Conservation (phyloP, 495 filamentous ascomycete species). For the Talaromyces proteolyticus region DNA sequence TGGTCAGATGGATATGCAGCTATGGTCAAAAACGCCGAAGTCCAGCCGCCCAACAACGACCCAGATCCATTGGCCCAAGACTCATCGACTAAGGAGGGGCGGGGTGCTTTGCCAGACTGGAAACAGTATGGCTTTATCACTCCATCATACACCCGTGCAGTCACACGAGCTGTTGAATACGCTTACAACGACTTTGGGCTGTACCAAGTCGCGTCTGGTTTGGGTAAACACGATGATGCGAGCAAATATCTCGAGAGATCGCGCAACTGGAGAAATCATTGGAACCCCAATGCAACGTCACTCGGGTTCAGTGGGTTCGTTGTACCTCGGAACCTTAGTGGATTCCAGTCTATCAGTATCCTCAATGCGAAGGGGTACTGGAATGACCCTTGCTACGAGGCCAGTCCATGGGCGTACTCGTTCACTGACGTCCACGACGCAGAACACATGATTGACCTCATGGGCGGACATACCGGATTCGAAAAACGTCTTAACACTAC, state of each 20-base stretch:
- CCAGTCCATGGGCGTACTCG: conserved; percentile 61
- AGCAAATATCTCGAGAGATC: conserved; percentile 58
- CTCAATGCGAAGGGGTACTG: conserved; percentile 52
- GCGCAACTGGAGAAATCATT: conserved; percentile 68
- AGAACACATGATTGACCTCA: conserved; percentile 45
- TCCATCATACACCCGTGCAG: conserved; percentile 52
- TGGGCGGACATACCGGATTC: conserved; percentile 51
- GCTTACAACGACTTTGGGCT: conserved; percentile 63
- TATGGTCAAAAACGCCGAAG: conserved; percentile 67
- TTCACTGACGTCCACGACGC: conserved; percentile 68
- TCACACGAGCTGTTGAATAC: conserved; percentile 65
- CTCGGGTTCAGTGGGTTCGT: conserved; percentile 59
- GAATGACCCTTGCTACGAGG: conserved; percentile 59
- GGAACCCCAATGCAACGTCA: conserved; percentile 50
- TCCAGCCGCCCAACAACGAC: conserved; percentile 48
- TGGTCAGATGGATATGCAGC: conserved; percentile 66
- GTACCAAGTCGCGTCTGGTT: conserved; percentile 42
- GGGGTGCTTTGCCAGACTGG: conserved; percentile 69
- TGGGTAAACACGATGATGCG: conserved; percentile 45
- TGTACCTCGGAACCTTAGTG: conserved; percentile 49
- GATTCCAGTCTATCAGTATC: conserved; percentile 56
- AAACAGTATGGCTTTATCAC: conserved; percentile 58
- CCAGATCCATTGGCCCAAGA: conserved; percentile 54
- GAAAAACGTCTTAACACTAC: conserved; percentile 37
- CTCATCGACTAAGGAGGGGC: conserved; percentile 62